Evolutionary conservation across 1,284 basidiomycete species (phyloP).

Genomic region (Cryptococcus depauperatus): DNA sequence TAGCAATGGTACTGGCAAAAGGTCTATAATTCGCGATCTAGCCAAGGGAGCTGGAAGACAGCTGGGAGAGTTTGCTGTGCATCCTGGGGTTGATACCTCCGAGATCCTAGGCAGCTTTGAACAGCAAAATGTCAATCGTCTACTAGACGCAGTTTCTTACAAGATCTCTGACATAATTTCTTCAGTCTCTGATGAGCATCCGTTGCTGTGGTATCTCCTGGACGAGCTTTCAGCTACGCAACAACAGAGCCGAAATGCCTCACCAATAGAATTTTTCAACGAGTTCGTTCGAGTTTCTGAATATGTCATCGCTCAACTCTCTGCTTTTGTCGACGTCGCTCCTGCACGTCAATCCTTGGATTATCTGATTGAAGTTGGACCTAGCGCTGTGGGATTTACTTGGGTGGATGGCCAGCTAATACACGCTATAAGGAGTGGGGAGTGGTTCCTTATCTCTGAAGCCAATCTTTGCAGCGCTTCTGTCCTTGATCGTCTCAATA

Average conservation of each 20-base stretch:
- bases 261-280: constrained; percentile 9
- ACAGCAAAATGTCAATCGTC: constrained; percentile 57
- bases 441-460: constrained; percentile 86
- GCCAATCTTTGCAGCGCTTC: constrained; percentile 94
- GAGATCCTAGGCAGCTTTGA: constrained; percentile 96
- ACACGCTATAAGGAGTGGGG: constrained; percentile 72
- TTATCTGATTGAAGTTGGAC: constrained; percentile 44
- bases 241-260: constrained; percentile 14
- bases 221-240: constrained; percentile 14
- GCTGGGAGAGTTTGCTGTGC: constrained; percentile 71
- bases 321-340: constrained; percentile 12
- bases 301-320: constrained; percentile 3
- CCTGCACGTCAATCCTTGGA: constrained; percentile 42
- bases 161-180: constrained; percentile 15
- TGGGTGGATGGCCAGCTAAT: constrained; percentile 97
- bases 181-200: constrained; percentile 16
- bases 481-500: constrained; percentile 93
- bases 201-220: constrained; percentile 8
- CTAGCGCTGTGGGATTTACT: constrained; percentile 56
- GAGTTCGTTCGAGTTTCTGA: constrained; percentile 9
- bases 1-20: constrained; percentile 68
- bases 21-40: constrained; percentile 61
- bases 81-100: constrained; percentile 81
- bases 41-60: constrained; percentile 63
- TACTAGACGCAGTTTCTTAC: constrained; percentile 13